Conservation (phyloP, 306 rosid species). For the Citrullus colocynthis region DNA sequence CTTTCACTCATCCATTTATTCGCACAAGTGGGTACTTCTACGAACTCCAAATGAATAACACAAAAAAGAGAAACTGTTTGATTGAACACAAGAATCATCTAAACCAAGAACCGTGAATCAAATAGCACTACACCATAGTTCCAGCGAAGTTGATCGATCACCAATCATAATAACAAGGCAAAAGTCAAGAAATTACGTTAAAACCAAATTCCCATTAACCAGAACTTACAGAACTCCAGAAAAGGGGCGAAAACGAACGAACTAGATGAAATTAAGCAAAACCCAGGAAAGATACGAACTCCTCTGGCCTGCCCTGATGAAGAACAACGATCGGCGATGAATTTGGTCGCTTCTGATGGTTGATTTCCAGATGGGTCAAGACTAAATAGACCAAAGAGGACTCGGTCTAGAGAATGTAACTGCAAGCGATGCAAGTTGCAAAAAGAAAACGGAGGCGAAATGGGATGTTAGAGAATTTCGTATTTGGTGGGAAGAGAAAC, state of each 20-base stretch:
- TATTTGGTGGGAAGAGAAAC: background rate
- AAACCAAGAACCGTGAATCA: background rate
- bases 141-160: background rate
- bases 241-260: background rate
- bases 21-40: background rate
- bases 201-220: background rate
- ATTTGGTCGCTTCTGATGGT: background rate
- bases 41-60: background rate
- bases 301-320: background rate
- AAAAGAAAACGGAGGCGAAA: background rate
- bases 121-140: background rate
- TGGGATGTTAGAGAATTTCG: background rate
- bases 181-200: background rate
- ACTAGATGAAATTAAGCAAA: conserved; percentile 2
- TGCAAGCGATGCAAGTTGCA: background rate
- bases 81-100: background rate
- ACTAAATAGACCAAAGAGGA: background rate
- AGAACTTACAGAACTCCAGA: background rate
- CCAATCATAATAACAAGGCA: background rate
- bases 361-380: background rate
- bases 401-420: conserved; percentile 6
- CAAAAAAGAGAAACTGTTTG: background rate
- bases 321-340: background rate
- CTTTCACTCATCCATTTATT: background rate
- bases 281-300: background rate